Evolutionary conservation across 306 rosid genomes (phyloP).

Genomic region (Phaseolus lunatus): DNA sequence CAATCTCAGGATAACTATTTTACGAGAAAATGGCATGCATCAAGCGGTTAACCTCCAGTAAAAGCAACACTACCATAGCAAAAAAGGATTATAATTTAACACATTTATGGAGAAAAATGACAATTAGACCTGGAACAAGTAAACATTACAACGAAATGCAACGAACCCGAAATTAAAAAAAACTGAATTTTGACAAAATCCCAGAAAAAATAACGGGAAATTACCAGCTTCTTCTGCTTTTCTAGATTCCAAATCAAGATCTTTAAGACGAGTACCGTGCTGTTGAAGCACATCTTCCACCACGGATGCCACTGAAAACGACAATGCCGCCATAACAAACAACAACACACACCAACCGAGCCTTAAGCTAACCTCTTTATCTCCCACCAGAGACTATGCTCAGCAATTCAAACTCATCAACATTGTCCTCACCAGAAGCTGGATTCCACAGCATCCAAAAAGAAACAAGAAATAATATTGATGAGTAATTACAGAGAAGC

Average conservation of each 20-base stretch:
- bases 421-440: conserved; percentile 36
- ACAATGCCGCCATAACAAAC: conserved; percentile 54
- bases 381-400: conserved; percentile 32
- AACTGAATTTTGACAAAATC: conserved; percentile 25
- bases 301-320: conserved; percentile 82
- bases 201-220: background rate
- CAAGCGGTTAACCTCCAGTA: conserved; percentile 7
- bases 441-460: background rate
- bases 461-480: background rate
- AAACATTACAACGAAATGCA: conserved; percentile 16
- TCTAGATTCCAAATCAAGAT: conserved; percentile 87
- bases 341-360: conserved; percentile 5
- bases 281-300: conserved; percentile 96
- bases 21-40: conserved; percentile 26
- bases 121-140: background rate
- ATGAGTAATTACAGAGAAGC: conserved; percentile 11
- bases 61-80: conserved; percentile 4
- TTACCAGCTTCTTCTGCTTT: conserved; percentile 97
- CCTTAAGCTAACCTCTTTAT: conserved; percentile 26
- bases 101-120: conserved; percentile 4
- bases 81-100: conserved; percentile 27
- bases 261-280: conserved; percentile 76
- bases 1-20: conserved; percentile 19
- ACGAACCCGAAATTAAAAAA: conserved; percentile 12
- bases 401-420: conserved; percentile 36